Percentiles rank a stretch among this genome's conserved stretches.
Evolutionary conservation across 1,284 basidiomycete species (phyloP).

Genomic region (Ustilago nuda): DNA sequence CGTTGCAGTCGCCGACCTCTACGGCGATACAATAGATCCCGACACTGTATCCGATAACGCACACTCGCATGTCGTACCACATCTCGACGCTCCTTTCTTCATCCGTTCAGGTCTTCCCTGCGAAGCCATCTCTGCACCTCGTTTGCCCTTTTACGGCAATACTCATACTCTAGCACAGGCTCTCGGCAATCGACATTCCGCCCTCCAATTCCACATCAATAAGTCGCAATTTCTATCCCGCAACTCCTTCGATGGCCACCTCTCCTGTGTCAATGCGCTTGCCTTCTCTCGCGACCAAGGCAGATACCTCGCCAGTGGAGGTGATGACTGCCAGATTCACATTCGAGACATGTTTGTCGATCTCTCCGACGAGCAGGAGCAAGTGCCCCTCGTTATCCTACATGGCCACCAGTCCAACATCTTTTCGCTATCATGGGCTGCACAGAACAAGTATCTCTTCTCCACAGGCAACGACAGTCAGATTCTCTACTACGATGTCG

Average conservation of each 20-base stretch:
- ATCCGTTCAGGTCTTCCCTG: conserved; percentile 1
- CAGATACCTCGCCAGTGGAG: conserved; percentile 37
- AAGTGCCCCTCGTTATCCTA: conserved; percentile 22
- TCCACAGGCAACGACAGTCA: conserved; percentile 40
- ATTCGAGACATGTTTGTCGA: conserved; percentile 34
- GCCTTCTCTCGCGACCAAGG: conserved; percentile 41
- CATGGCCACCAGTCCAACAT: conserved; percentile 46
- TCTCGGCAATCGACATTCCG: conserved; percentile 5
- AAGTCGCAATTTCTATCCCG: conserved; percentile 10
- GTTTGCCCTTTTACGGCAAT: conserved; percentile 3
- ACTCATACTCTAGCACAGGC: conserved; percentile 10
- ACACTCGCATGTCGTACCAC: not conserved
- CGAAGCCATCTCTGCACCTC: conserved; percentile 8
- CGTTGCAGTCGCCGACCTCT: conserved; percentile 10
- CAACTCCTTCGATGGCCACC: conserved; percentile 10
- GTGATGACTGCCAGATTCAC: conserved; percentile 40
- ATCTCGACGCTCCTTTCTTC: not conserved
- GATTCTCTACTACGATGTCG: conserved; percentile 43
- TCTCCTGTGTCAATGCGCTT: conserved; percentile 41
- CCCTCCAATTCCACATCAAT: not conserved
- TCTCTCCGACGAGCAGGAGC: not conserved
- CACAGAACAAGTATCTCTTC: conserved; percentile 40
- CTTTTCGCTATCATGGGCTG: conserved; percentile 46
- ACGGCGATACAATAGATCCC: conserved; percentile 11
- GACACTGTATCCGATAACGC: not conserved